Evolutionary conservation across 2,329 filamentous ascomycete species (phyloP), one percentile per base, ranked within the genome.

Genomic region (Cladosporium sp.): DNA sequence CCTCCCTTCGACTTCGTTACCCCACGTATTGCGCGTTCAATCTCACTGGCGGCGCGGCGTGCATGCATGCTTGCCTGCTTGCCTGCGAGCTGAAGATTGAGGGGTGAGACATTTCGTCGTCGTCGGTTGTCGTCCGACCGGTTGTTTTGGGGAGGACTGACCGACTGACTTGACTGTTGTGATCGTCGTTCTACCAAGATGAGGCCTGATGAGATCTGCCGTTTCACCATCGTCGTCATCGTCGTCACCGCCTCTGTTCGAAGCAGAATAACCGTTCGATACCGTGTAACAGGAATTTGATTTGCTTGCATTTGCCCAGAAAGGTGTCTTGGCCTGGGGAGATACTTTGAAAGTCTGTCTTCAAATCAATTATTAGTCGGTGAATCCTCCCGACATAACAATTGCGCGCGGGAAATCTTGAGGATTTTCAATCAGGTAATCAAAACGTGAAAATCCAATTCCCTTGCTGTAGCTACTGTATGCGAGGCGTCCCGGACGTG

Each of bases 11-110:
- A 32, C 52, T 57, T 57, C 14, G 26, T 32, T 63, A 64, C 61
- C 61, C 61, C 61, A 64, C 61, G 61, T 64, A 64, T 64, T 64
- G 61, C 61, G 61, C 61, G 61, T 64, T 57, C 61, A 64, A 57
- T 64, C 61, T 64, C 59, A 52, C 59, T 36, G 32, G 34, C 47
- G 34, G 21, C 55, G 55, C 55, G 55, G 14, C 32, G 28, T 28
- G 55, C 55, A 21, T 41, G n/a, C 15, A 44, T 41, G 36, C 34
- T 36, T 36, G 34, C 34, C 36, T 41, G 21, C 21, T n/a, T 38
- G 26, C 10, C 24, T 26, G 8, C 61, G 34, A 57, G 51, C 61
- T 64, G 60, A 63, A 63, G 60, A 63, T 47, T 47, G 41, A 52
- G n/a, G 59, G 28, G 47, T 61, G 55, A 58, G 34, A 58, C 55